These are phyloP conservation scores for Microstegium vimineum DNA, from an alignment of 176 grass and related monocot genomes.

Conservation along the genomic window DNA sequence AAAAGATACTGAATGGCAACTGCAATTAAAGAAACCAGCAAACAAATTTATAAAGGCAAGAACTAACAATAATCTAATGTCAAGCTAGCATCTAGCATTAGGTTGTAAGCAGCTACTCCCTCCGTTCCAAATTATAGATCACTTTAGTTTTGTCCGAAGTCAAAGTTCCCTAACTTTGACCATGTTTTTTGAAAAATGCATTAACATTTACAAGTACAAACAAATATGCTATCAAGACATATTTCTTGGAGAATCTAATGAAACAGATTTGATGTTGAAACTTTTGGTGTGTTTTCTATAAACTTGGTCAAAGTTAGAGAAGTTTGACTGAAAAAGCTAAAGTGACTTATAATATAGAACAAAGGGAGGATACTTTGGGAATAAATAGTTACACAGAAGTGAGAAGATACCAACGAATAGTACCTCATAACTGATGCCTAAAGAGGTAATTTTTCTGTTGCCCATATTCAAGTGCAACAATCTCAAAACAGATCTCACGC, in stretches of 20 bases:
- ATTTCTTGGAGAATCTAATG: neutral
- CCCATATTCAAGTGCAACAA: slow-evolving; percentile 38
- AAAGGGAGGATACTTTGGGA: neutral
- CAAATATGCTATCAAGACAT: neutral
- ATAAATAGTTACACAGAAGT: slow-evolving; percentile 1
- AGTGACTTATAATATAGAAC: neutral
- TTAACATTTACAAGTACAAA: neutral
- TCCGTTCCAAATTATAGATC: too few species aligned
- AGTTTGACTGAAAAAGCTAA: neutral
- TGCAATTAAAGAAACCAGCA: neutral
- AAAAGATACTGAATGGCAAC: neutral
- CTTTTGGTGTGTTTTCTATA: neutral
- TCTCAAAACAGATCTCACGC: slow-evolving; percentile 72
- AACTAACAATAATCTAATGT: neutral
- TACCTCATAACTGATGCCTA: slow-evolving; percentile 71
- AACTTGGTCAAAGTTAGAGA: neutral
- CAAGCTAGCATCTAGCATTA: neutral
- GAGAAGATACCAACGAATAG: neutral
- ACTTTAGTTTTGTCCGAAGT: neutral
- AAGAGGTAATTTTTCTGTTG: slow-evolving; percentile 6
- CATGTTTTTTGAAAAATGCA: neutral
- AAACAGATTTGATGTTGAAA: neutral
- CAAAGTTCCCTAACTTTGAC: neutral
- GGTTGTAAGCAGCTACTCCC: neutral
- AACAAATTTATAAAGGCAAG: neutral